These are phyloP conservation scores for Torulaspora quercuum DNA, from an alignment of 805 yeast genomes.

Conservation along the genomic window DNA sequence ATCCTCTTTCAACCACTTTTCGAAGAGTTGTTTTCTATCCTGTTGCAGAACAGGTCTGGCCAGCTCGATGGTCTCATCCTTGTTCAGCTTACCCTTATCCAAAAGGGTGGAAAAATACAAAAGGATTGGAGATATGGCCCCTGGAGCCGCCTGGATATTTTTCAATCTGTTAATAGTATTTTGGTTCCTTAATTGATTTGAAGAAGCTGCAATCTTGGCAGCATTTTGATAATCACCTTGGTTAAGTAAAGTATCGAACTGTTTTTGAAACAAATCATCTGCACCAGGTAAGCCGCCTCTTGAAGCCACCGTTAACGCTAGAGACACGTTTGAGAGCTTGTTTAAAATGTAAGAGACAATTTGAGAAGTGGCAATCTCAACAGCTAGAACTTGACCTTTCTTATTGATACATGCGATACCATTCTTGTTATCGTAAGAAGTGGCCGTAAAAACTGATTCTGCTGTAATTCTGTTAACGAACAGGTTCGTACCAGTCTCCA, in stretches of 20 bases:
- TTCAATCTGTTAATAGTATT: slow-evolving; percentile 92
- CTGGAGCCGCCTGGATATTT: slow-evolving; percentile 86
- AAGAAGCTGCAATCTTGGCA: slow-evolving; percentile 94
- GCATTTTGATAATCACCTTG: slow-evolving; percentile 89
- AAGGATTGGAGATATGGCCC: slow-evolving; percentile 89
- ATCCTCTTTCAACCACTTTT: slow-evolving; percentile 94
- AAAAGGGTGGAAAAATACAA: slow-evolving; percentile 88
- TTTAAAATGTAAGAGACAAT: slow-evolving; percentile 86
- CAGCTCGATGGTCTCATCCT: slow-evolving; percentile 89
- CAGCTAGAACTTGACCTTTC: slow-evolving; percentile 91
- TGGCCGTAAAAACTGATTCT: slow-evolving; percentile 89
- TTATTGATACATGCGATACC: slow-evolving; percentile 94
- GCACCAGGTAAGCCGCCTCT: slow-evolving; percentile 98
- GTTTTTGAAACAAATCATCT: slow-evolving; percentile 84
- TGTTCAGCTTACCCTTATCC: slow-evolving; percentile 89
- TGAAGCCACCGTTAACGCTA: slow-evolving; percentile 85
- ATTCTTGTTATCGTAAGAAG: slow-evolving; percentile 62
- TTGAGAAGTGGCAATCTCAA: slow-evolving; percentile 78
- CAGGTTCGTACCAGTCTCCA: slow-evolving; percentile 86
- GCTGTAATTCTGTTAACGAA: slow-evolving; percentile 96
- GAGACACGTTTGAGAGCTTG: slow-evolving; percentile 77
- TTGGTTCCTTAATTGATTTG: slow-evolving; percentile 88
- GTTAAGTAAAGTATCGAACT: slow-evolving; percentile 78
- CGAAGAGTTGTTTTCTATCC: slow-evolving; percentile 87
- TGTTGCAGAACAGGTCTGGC: slow-evolving; percentile 95